Evolutionary conservation across 306 rosid species (phyloP).

Genomic region (Cucurbita pepo): DNA sequence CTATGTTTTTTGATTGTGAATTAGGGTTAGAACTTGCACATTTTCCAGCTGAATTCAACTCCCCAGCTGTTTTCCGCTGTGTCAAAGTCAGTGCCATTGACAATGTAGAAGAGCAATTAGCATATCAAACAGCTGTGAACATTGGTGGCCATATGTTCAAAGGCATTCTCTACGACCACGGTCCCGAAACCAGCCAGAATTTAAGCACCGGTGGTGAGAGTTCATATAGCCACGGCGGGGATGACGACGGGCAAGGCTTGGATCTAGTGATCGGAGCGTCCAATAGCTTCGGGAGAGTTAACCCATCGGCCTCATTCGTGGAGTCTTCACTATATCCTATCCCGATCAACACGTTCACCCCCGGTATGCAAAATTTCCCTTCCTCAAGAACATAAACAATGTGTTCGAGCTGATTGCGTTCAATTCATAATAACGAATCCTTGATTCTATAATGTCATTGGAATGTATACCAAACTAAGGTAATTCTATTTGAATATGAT

Average conservation of each 20-base stretch:
- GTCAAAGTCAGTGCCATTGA: constrained; percentile 53
- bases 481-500: background rate
- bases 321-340: constrained; percentile 11
- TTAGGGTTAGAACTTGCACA: constrained; percentile 56
- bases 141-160: constrained; percentile 60
- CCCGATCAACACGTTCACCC: background rate
- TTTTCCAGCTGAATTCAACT: constrained; percentile 49
- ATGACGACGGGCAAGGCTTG: constrained; percentile 11
- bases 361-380: constrained; percentile 12
- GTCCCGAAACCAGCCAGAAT: constrained; percentile 18
- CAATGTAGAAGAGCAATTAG: constrained; percentile 42
- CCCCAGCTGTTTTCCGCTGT: constrained; percentile 48
- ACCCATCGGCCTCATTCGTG: background rate
- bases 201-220: constrained; percentile 14
- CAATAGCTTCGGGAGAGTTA: background rate
- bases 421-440: background rate
- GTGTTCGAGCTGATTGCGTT: background rate
- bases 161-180: constrained; percentile 64
- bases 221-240: constrained; percentile 20
- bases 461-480: background rate
- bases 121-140: constrained; percentile 57
- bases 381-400: background rate
- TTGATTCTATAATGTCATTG: background rate
- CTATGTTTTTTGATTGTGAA: background rate
- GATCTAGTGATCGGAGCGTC: constrained; percentile 23